Base-by-base conservation (phyloP, 768 basidiomycete species). In the Ephemerocybe angulata region DNA sequence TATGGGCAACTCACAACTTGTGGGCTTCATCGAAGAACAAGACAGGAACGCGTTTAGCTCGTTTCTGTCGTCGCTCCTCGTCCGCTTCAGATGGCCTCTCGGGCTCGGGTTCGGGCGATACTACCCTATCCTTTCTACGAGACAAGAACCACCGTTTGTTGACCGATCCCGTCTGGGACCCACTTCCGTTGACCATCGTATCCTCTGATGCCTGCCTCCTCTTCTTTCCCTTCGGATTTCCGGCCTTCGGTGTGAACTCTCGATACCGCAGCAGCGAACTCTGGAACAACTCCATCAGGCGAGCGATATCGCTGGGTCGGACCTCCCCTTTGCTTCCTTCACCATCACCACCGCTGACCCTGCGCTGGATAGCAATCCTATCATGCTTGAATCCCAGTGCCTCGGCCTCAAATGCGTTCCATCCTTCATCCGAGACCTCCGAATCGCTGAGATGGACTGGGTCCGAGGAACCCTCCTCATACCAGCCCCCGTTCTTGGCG, bases 1-100 rank as follows among this genome's bases (percentile, higher is more conserved):
- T 19, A n/a, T 46, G 12, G 25, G 7, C 13, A 28, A 59, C 84
- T 31, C 66, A 90, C 85, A 92, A 70, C 67, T 87, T 89, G 64
- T 93, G 91, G 1, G 90, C 88, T 66, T 93, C 91, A 58, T 93
- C 91, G 57, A 93, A 82, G 65, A 93, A 88, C 54, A 93, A 78
- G 12, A 80, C 87, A 1, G 88, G 88, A 65, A 87, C 81, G 70
- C 82, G 86, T 75, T 92, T 93, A 55, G 57, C 40, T 12, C 68
- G 71, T 54, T 70, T 70, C 41, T 67, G 62, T 29, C 67, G 70
- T 50, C 68, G 66, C 58, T 66, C 67, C 53, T 68, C 68, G 25
- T 70, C 75, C 52, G 69, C 75, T 17, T 64, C 57, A 4, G 67
- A 67, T 13, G 52, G 67, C 50, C 50, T 55, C 30, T 29, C 54